Evolutionary conservation across 2,329 filamentous ascomycete genomes (phyloP), one percentile per base, ranked within the genome.

Genomic region (Neonectria faginata): DNA sequence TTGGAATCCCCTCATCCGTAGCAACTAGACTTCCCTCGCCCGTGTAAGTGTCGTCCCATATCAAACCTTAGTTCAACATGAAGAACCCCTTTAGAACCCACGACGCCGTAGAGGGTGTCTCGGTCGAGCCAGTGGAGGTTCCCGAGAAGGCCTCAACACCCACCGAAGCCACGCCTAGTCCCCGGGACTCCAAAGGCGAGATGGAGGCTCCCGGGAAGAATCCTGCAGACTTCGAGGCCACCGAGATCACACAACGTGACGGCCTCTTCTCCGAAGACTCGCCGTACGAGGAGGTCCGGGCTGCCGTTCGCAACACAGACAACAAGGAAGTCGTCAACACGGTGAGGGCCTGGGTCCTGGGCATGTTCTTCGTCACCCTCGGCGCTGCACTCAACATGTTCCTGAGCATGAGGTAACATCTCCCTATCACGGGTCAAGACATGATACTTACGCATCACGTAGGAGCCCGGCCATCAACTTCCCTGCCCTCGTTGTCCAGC

Each of bases 331-430:
- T 65, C 2, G 74, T 65, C 65, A 78, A 73, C 57, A 81, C 80
- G 66, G 72, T 87, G 69, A 72, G 80, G 5, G 79, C 79, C 18
- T 84, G 82, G 82, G 65, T 83, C 7, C 70, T 84, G 2, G 82
- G 82, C 1, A 77, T 83, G 50, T 45, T 83, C 41, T 83, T 83
- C 54, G 80, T 81, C 4, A 81, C 83, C 4, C 66, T 84, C 14
- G 82, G 81, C 10, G 77, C 81, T 3, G 81, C 79, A 3, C 78
- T 83, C 42, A 83, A 84, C 62, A 81, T 83, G 64, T 83, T 83
- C 68, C 83, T 84, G 67, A 77, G 77, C n/a, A 75, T 83, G 41
- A 78, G 81, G 36, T 82, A 81, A 33, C 51, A n/a, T 29, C 3
- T 16, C 20, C 9, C 20, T 16, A 22, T 22, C 18, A 1, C 7